Percentiles rank a stretch among this genome's conserved stretches.
These are phyloP conservation scores for Tillandsia fasciculata DNA, from an alignment of 176 grass and related monocot species.

Conservation along the genomic window DNA sequence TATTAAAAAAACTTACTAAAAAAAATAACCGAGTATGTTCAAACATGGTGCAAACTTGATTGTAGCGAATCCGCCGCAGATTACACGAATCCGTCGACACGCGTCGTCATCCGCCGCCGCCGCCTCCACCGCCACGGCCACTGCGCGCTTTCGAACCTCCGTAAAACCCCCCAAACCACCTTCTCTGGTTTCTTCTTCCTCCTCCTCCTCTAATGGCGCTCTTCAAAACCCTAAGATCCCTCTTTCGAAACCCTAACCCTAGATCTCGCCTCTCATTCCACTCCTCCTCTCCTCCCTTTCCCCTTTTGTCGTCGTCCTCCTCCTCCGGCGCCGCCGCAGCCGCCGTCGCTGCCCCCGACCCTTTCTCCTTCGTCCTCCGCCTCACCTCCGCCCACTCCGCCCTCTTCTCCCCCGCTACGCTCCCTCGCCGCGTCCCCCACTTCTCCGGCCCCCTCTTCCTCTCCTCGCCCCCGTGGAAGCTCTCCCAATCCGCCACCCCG, in stretches of 20 bases:
- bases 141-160: neutral
- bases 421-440: neutral
- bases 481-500: conserved; percentile 54
- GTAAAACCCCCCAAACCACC: neutral
- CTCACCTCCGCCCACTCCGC: neutral
- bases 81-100: too few species aligned
- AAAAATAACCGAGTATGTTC: too few species aligned
- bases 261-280: conserved; percentile 21
- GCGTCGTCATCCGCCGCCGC: too few species aligned
- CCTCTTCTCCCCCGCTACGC: conserved; percentile 4
- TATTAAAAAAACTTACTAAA: too few species aligned
- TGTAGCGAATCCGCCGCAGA: too few species aligned
- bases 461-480: conserved; percentile 59
- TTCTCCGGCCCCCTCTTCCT: conserved; percentile 41
- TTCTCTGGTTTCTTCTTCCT: neutral
- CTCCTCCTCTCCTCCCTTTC: neutral
- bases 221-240: conserved; percentile 64
- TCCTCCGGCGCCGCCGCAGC: conserved; percentile 19
- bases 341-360: neutral
- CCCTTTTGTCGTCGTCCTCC: conserved; percentile 4
- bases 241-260: conserved; percentile 28
- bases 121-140: too few species aligned
- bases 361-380: conserved; percentile 9
- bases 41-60: too few species aligned
- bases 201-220: conserved; percentile 30